phyloP scores from a whole-genome alignment of 148 eudicot genomes.

The Gaultheria prostrata region DNA sequence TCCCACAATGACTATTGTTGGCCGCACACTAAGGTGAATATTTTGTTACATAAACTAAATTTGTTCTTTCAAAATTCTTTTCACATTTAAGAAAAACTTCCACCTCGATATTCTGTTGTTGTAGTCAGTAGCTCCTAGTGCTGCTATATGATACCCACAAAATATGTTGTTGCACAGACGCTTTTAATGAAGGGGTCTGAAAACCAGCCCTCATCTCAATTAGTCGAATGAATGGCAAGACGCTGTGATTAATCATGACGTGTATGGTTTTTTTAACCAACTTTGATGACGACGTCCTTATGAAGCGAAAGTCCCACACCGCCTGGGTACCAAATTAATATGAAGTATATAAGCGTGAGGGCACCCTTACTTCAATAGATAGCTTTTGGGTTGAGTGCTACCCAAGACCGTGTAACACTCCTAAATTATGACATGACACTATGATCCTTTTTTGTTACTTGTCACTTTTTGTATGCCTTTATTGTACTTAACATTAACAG shows the following conservation, averaged over 20 bases:
- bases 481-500: background rate
- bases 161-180: background rate
- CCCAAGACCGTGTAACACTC: background rate
- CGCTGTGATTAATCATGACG: background rate
- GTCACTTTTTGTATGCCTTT: background rate
- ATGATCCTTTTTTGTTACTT: background rate
- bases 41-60: background rate
- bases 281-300: background rate
- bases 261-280: background rate
- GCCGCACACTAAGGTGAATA: background rate
- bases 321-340: no score
- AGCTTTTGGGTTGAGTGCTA: no score
- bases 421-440: background rate
- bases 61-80: background rate
- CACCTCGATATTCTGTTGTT: background rate
- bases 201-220: background rate
- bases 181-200: background rate
- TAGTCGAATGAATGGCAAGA: constrained; percentile 5
- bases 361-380: no score
- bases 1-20: background rate
- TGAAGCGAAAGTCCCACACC: no score
- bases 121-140: background rate
- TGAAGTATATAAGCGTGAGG: no score
- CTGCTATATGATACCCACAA: background rate
- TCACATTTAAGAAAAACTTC: background rate